Conservation (phyloP, 2,329 filamentous ascomycete species). For the Periglandula ipomoeae region DNA sequence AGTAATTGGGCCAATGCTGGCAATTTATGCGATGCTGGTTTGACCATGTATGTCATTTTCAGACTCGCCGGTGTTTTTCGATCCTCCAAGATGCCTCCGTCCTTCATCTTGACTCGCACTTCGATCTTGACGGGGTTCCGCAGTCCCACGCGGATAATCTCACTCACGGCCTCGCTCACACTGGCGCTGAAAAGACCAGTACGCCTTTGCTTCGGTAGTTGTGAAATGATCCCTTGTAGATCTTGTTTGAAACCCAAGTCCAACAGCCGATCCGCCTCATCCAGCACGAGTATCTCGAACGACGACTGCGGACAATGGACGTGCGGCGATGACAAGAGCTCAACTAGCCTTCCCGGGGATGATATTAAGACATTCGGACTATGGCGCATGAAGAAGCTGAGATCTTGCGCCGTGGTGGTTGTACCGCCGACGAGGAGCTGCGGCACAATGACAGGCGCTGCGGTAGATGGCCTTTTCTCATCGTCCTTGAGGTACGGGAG, state of each 20-base stretch:
- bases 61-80: slow-evolving; percentile 84
- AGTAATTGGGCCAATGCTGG: slow-evolving; percentile 65
- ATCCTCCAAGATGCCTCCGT: slow-evolving; percentile 61
- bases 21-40: slow-evolving; percentile 70
- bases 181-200: slow-evolving; percentile 93
- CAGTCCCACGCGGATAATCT: slow-evolving; percentile 84
- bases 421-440: slow-evolving; percentile 83
- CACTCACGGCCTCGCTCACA: slow-evolving; percentile 89
- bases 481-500: slow-evolving; percentile 45
- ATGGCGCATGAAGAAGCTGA: slow-evolving; percentile 73
- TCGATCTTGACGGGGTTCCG: slow-evolving; percentile 92
- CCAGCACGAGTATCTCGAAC: slow-evolving; percentile 86
- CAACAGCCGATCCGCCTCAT: slow-evolving; percentile 86
- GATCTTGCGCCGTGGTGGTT: slow-evolving; percentile 71
- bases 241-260: slow-evolving; percentile 93
- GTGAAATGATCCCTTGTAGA: slow-evolving; percentile 72
- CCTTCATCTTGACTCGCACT: slow-evolving; percentile 75
- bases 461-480: slow-evolving; percentile 42
- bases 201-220: slow-evolving; percentile 83
- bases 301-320: slow-evolving; percentile 82
- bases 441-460: slow-evolving; percentile 56
- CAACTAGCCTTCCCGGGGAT: slow-evolving; percentile 82
- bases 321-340: slow-evolving; percentile 76
- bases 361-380: slow-evolving; percentile 85
- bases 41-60: slow-evolving; percentile 78